Conservation (phyloP, 352 stramenopile genomes). For the Elongisporangium prolatum region DNA sequence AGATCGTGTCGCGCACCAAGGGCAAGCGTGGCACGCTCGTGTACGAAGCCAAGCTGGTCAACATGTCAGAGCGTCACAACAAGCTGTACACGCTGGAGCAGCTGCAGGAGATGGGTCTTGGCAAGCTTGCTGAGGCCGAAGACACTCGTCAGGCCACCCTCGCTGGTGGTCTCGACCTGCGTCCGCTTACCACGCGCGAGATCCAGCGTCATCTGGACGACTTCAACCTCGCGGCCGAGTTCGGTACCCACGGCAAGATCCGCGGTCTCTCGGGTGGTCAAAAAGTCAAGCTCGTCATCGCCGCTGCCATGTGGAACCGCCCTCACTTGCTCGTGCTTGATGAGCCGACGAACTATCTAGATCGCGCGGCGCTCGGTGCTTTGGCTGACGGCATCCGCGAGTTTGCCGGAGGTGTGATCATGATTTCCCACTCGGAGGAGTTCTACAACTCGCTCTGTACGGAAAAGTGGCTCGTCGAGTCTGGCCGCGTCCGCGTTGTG, state of each 20-base stretch:
- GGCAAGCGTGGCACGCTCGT: constrained; percentile 68
- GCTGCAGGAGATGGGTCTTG: constrained; percentile 60
- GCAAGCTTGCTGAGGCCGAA: constrained; percentile 56
- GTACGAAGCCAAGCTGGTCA: constrained; percentile 90
- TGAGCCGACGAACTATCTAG: constrained; percentile 87
- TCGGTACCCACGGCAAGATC: constrained; percentile 80
- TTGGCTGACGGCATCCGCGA: constrained; percentile 64
- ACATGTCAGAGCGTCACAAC: constrained; percentile 58
- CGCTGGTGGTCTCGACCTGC: constrained; percentile 46
- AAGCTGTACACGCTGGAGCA: constrained; percentile 66
- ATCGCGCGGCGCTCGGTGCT: constrained; percentile 57
- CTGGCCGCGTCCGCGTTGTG: constrained; percentile 55
- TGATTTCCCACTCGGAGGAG: constrained; percentile 81
- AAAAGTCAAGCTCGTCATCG: constrained; percentile 82
- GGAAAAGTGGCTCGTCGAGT: constrained; percentile 73
- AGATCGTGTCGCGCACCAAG: constrained; percentile 90
- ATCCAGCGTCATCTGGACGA: constrained; percentile 76
- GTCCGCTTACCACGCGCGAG: constrained; percentile 60
- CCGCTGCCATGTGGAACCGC: constrained; percentile 73
- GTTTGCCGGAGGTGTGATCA: constrained; percentile 66
- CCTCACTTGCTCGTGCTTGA: constrained; percentile 87
- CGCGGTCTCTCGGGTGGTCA: constrained; percentile 70
- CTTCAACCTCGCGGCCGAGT: constrained; percentile 65
- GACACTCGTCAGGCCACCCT: constrained; percentile 63
- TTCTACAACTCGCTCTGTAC: constrained; percentile 82